Evolutionary conservation across 1,284 basidiomycete species (phyloP), one percentile per base, ranked within the genome.

Genomic region (Sanguinoderma infundibulare): DNA sequence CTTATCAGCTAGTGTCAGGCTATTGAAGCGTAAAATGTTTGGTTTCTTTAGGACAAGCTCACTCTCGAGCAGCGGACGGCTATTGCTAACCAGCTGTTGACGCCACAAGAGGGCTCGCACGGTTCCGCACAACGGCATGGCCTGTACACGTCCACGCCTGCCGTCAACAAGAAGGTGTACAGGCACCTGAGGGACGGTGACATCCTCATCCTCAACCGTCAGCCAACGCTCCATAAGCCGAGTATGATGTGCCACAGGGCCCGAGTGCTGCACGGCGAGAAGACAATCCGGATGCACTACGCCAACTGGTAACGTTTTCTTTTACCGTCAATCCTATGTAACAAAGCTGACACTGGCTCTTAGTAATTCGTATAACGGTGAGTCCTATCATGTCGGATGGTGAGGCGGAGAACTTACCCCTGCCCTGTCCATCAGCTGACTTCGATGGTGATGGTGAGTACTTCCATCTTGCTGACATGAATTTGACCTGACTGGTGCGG

Each of bases 201-300:
- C 74, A 92, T 98, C 61, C 81, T 99, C 64, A 94, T 99, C 69
- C 82, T 99, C 57, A 99, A 99, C 75, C 94, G 98, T 65, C 98
- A 99, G 82, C 98, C 98, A 9, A 99, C 98, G 1, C 82, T 99
- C 61, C 98, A 99, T 78, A 99, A 99, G 76, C 97, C 98, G n/a
- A 96, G 93, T 82, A 99, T 99, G 97, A 99, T 99, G 98, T 93
- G 91, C 10, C 98, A 99, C 78, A 92, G 89, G 69, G 98, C 97
- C 26, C 90, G 91, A 65, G 93, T 99, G 17, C 78, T 99, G 64
- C 87, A 90, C 63, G 98, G 97, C 51, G 98, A 99, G 78, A 98
- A 98, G 82, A 99, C 98, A 1, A 99, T 99, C 75, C 89, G 98
- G 34, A 98, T 99, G 97, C 98, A 99, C 81, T 99, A 99, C 74